Conservation (phyloP, 2,329 filamentous ascomycete genomes). For the Alternaria sp. region DNA sequence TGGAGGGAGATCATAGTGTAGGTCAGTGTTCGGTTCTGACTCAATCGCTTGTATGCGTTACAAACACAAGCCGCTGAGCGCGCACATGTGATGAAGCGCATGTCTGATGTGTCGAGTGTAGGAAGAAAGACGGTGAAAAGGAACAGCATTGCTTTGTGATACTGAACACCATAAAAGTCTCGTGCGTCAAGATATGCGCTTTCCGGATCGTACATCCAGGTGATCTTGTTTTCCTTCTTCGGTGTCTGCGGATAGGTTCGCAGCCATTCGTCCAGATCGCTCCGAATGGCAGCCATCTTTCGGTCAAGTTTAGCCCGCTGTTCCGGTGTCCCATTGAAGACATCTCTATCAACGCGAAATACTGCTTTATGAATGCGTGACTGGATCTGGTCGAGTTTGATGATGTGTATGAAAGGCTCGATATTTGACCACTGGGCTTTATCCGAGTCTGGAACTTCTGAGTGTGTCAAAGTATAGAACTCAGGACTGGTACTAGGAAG, state of each 20-base stretch:
- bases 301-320: slow-evolving; percentile 28
- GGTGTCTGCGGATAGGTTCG: slow-evolving; percentile 29
- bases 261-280: slow-evolving; percentile 34
- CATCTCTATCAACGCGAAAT: slow-evolving; percentile 37
- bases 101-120: slow-evolving; percentile 26
- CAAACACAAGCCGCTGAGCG: slow-evolving; percentile 37
- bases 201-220: slow-evolving; percentile 42
- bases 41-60: slow-evolving; percentile 35
- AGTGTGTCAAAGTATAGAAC: slow-evolving; percentile 37
- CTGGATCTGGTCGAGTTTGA: slow-evolving; percentile 37
- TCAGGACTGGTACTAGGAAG: slow-evolving; percentile 30
- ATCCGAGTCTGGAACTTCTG: slow-evolving; percentile 18
- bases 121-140: slow-evolving; percentile 37
- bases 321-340: slow-evolving; percentile 19
- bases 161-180: slow-evolving; percentile 40
- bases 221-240: slow-evolving; percentile 28
- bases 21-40: slow-evolving; percentile 36
- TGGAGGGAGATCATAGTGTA: slow-evolving; percentile 41
- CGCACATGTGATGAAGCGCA: slow-evolving; percentile 34
- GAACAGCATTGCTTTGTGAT: slow-evolving; percentile 39
- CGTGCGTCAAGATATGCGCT: slow-evolving; percentile 31
- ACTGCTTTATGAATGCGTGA: slow-evolving; percentile 38
- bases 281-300: slow-evolving; percentile 30
- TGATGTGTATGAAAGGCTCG: slow-evolving; percentile 39
- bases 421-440: slow-evolving; percentile 32